Conservation (phyloP, 2,329 filamentous ascomycete genomes). For the Zarea fungicola region DNA sequence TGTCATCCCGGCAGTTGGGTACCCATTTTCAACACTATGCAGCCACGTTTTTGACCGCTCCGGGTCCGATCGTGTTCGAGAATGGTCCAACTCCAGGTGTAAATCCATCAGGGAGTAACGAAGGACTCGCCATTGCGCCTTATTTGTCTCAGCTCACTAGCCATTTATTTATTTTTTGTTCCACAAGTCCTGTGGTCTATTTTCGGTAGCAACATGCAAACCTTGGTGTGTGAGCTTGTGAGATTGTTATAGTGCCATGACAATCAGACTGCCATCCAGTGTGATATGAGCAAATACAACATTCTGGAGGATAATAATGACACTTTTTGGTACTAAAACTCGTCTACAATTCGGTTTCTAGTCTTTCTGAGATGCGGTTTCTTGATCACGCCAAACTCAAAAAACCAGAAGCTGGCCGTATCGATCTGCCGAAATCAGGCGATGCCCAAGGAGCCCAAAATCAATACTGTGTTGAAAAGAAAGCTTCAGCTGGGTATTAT, state of each 20-base stretch:
- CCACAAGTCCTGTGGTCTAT: not conserved
- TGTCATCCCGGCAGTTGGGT: conserved; percentile 5
- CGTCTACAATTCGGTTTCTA: no score
- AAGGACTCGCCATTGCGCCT: not conserved
- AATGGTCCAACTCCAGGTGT: not conserved
- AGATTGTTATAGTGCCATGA: no score
- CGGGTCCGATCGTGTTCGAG: conserved; percentile 4
- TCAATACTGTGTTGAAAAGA: not conserved
- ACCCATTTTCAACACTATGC: not conserved
- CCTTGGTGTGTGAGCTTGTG: no score
- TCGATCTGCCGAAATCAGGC: no score
- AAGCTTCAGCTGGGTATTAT: not conserved
- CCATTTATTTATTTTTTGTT: not conserved
- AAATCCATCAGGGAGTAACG: not conserved
- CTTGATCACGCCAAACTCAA: no score
- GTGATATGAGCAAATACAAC: no score
- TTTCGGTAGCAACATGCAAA: not conserved
- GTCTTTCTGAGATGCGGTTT: no score
- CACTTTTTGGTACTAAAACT: no score
- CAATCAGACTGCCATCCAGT: no score
- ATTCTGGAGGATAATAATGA: no score
- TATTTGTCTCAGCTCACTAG: not conserved
- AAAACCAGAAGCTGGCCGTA: no score
- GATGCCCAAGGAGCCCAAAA: not conserved
- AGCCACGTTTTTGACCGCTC: conserved; percentile 1